These are phyloP conservation scores for Hypholoma sublateritium DNA, from an alignment of 768 basidiomycete genomes.

Conservation along the genomic window DNA sequence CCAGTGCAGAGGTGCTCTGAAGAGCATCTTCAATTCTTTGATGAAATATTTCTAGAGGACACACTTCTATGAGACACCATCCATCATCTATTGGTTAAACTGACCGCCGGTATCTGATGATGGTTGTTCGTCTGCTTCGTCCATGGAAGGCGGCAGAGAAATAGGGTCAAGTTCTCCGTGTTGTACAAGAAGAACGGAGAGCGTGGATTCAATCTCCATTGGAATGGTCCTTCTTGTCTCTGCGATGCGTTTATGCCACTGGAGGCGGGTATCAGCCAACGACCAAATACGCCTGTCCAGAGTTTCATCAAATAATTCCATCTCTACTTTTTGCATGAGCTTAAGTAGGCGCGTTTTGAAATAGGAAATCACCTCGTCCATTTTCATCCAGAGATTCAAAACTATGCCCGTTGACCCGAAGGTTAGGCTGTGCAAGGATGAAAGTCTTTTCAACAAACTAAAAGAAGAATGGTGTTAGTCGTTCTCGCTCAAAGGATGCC, in stretches of 20 bases:
- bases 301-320: constrained; percentile 84
- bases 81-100: constrained; percentile 7
- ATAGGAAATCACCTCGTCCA: constrained; percentile 43
- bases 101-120: constrained; percentile 20
- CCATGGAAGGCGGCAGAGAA: constrained; percentile 13
- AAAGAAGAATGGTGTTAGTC: constrained; percentile 7
- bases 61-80: not conserved
- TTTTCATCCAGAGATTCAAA: constrained; percentile 61
- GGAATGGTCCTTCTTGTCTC: constrained; percentile 67
- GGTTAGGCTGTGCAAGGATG: constrained; percentile 62
- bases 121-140: constrained; percentile 20
- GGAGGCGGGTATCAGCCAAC: constrained; percentile 68
- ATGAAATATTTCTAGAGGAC: constrained; percentile 13
- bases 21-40: constrained; percentile 26
- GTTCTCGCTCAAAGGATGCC: not conserved
- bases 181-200: constrained; percentile 30
- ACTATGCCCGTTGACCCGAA: constrained; percentile 79
- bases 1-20: constrained; percentile 38
- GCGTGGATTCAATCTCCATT: constrained; percentile 40
- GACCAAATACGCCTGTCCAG: constrained; percentile 84
- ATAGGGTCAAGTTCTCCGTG: constrained; percentile 28
- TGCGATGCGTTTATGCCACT: constrained; percentile 74
- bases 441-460: constrained; percentile 68
- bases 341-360: not conserved
- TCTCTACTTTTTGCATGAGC: constrained; percentile 38